Evolutionary conservation across 2,329 filamentous ascomycete genomes (phyloP), one percentile per base, ranked within the genome.

Genomic region (Coccinonectria pachysandricola): DNA sequence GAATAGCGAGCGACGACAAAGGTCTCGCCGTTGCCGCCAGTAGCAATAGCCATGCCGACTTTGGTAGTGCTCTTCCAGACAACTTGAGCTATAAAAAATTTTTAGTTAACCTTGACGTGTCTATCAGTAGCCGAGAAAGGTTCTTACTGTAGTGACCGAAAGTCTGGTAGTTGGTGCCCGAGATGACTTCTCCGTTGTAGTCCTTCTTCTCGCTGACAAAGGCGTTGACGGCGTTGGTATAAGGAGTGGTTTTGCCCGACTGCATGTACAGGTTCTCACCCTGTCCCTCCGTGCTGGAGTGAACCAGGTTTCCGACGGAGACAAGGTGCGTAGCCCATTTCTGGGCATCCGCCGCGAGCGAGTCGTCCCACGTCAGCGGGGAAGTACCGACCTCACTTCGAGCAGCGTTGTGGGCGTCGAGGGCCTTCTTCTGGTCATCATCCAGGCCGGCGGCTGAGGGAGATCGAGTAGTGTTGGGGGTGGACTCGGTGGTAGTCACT

Each of bases 231-330:
- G 42, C 42, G 8, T 36, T 30, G 26, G 31, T 20, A 23, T 15
- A 42, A 22, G 42, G 42, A 8, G 31, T 26, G 12, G 21, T 24
- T 19, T 13, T 21, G 19, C 23, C 26, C 15, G 16, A 30, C 13
- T 39, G 37, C 39, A 33, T 33, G 36, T 42, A 45, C 2, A 45
- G 37, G 38, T 45, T 45, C 42, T 45, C 42, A 5, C 42, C 42
- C 21, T 40, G 24, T 23, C 23, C 42, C 2, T 12, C n/a, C 8
- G 29, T 24, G 10, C 23, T 15, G 7, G 42, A 42, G 42, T 45
- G 42, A 8, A 15, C 6, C 8, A 45, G 32, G 24, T 17, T 34
- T 17, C 40, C 42, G 10, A 40, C 11, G 9, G 32, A 31, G 16
- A 30, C 40, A 3, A 45, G 36, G 28, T 45, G 28, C 15, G 34